Evolutionary conservation across 2,329 filamentous ascomycete genomes (phyloP), one percentile per base, ranked within the genome.

Genomic region (Mycosphaerelloides madeirae): DNA sequence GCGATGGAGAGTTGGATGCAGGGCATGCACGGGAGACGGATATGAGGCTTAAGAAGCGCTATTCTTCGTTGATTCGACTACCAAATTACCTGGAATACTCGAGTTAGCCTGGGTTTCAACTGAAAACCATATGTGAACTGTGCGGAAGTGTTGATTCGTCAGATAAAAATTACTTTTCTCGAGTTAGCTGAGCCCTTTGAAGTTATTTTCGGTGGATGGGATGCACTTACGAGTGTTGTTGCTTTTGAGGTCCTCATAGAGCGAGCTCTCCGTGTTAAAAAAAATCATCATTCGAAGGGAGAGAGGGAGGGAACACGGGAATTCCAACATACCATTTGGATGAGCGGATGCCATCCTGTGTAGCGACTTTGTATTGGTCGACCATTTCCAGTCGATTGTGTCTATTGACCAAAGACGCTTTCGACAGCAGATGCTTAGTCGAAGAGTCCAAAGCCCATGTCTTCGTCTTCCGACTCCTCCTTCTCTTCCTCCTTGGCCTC

Each of bases 201-300:
- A n/a, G n/a, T n/a, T n/a, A n/a, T n/a, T n/a, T n/a, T n/a, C n/a
- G n/a, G n/a, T n/a, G n/a, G n/a, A n/a, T n/a, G n/a, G n/a, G n/a
- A n/a, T n/a, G n/a, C n/a, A n/a, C n/a, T n/a, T n/a, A n/a, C n/a
- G 78, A 83, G 78, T 82, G 73, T 78, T 77, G 72, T 77, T 79
- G 78, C 79, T 80, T 75, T 71, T 70, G 75, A 74, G 73, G 75
- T 80, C 77, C 69, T 79, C 79, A 81, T 67, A 46, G 72, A 25
- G 61, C 67, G 63, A 66, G 61, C 67, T 81, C 73, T 72, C 79
- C 71, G 79, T 82, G 83, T 82, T 83, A 83, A 81, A 81, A 65
- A 51, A 25, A 68, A 67, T 82, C 76, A 82, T 83, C 79, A 75
- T 78, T 61, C 68, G 9, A 41, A 28, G 19, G 29, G 22, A 28